These are phyloP conservation scores for Melanomma pulvis-pyrius DNA, from an alignment of 495 filamentous ascomycete genomes.

Conservation along the genomic window DNA sequence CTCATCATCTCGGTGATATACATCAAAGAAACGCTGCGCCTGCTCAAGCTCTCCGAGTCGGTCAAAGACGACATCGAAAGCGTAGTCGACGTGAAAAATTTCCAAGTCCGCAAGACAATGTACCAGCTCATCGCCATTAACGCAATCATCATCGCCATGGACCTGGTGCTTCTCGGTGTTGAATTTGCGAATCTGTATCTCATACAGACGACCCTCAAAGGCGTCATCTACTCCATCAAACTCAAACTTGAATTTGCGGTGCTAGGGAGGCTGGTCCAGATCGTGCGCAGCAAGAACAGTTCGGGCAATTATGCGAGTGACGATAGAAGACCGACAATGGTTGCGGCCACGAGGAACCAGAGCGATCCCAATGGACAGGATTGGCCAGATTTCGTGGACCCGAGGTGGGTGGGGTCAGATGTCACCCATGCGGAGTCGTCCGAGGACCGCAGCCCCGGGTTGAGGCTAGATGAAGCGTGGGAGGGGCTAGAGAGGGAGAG, in stretches of 20 bases:
- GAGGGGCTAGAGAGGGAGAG: conserved; percentile 4
- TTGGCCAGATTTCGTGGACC: conserved; percentile 28
- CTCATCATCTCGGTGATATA: conserved; percentile 63
- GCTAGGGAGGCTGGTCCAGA: conserved; percentile 50
- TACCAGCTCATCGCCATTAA: conserved; percentile 63
- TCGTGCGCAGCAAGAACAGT: conserved; percentile 25
- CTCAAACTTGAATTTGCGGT: conserved; percentile 69
- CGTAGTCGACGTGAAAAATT: not conserved
- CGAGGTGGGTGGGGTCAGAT: not conserved
- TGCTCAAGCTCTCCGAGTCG: conserved; percentile 53
- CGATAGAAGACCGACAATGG: not conserved
- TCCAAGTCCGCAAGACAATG: conserved; percentile 52
- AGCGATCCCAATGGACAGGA: not conserved
- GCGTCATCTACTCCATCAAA: conserved; percentile 65
- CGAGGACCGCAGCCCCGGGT: not conserved
- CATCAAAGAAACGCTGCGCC: conserved; percentile 54
- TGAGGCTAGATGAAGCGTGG: not conserved
- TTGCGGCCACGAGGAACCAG: not conserved
- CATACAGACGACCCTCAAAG: conserved; percentile 63
- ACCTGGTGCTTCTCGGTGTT: conserved; percentile 58
- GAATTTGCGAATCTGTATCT: conserved; percentile 61
- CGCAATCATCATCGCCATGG: conserved; percentile 58
- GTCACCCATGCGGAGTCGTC: conserved; percentile 14
- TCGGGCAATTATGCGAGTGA: conserved; percentile 2
- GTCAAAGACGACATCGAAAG: conserved; percentile 43